These are phyloP conservation scores for Gaertneriomyces sp. DNA, from an alignment of 192 early-diverging fungal genomes.

Conservation along the genomic window DNA sequence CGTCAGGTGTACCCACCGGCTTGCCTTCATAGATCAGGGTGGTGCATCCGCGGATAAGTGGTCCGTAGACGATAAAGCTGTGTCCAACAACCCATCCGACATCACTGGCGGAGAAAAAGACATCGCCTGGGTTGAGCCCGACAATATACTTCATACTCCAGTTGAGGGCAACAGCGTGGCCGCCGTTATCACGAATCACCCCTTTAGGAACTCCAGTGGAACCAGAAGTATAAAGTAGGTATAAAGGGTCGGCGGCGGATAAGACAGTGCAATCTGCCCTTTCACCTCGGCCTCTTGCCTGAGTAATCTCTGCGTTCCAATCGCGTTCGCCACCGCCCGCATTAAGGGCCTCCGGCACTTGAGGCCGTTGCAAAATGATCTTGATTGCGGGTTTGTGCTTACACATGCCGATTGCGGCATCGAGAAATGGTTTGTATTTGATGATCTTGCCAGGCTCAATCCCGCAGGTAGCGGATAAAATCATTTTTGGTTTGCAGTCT, in stretches of 20 bases:
- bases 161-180: conserved; percentile 67
- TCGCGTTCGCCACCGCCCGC: conserved; percentile 53
- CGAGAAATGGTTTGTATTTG: conserved; percentile 72
- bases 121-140: conserved; percentile 68
- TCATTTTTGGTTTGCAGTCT: conserved; percentile 70
- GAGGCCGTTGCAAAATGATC: conserved; percentile 67
- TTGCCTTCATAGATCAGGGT: conserved; percentile 85
- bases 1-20: conserved; percentile 72
- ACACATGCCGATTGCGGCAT: conserved; percentile 60
- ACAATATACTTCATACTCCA: conserved; percentile 73
- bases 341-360: conserved; percentile 48
- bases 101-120: conserved; percentile 77
- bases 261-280: conserved; percentile 51
- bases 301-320: conserved; percentile 48
- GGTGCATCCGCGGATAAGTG: conserved; percentile 70
- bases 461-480: conserved; percentile 75
- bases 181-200: conserved; percentile 50
- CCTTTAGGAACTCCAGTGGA: conserved; percentile 77
- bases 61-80: conserved; percentile 77
- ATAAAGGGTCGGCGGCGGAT: conserved; percentile 68
- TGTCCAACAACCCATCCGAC: conserved; percentile 89
- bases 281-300: conserved; percentile 25
- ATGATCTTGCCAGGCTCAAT: conserved; percentile 72
- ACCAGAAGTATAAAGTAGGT: conserved; percentile 64
- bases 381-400: conserved; percentile 44